Percentiles rank a stretch among this genome's conserved stretches.
These are phyloP conservation scores for Rhodomyrtus psidioides DNA, from an alignment of 441 rosid species.

Conservation along the genomic window DNA sequence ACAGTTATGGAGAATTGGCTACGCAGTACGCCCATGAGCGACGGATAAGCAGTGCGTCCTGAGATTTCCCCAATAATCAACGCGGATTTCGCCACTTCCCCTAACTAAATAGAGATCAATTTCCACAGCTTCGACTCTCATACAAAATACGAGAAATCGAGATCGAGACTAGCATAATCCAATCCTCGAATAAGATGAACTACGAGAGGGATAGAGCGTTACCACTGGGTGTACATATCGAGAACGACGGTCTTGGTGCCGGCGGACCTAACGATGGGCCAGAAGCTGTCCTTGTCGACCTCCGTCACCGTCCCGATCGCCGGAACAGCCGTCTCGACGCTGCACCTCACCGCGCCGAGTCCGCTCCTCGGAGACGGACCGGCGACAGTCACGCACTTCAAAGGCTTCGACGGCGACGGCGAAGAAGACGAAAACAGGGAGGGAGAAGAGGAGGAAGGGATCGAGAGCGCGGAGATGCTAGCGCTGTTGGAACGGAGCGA, in stretches of 20 bases:
- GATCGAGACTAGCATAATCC: background rate
- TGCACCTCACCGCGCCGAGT: slow-evolving; percentile 16
- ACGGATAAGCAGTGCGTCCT: background rate
- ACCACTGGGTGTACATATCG: slow-evolving; percentile 98
- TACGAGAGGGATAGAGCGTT: background rate
- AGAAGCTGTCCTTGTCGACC: slow-evolving; percentile 79
- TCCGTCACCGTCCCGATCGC: slow-evolving; percentile 75
- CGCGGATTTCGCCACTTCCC: background rate
- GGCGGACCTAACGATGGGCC: slow-evolving; percentile 85
- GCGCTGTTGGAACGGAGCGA: background rate
- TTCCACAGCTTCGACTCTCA: background rate
- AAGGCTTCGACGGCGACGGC: background rate
- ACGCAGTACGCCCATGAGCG: background rate
- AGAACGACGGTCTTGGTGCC: slow-evolving; percentile 78
- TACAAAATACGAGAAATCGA: background rate
- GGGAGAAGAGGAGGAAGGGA: background rate
- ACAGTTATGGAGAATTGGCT: background rate
- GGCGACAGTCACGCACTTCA: background rate
- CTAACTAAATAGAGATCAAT: background rate
- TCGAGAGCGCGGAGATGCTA: background rate
- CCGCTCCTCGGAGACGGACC: background rate
- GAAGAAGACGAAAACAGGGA: background rate
- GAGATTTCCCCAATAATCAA: background rate
- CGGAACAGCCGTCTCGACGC: slow-evolving; percentile 6
- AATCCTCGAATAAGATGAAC: background rate